Conservation (phyloP, 108 stramenopile genomes). For the Cyclostephanos tholiformis region DNA sequence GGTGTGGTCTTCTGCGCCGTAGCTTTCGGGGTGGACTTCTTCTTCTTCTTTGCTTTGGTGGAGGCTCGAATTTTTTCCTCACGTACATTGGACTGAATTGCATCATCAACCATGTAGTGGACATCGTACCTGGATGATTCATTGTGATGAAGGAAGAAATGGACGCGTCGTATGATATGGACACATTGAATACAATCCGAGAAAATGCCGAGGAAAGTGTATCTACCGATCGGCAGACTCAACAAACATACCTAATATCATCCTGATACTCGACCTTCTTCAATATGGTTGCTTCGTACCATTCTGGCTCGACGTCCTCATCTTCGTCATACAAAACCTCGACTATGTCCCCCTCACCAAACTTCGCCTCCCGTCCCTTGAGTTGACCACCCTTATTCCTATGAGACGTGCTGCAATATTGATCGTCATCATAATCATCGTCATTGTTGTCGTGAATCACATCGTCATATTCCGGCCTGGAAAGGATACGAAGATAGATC, state of each 20-base stretch:
- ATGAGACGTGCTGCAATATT: conserved; percentile 48
- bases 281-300: conserved; percentile 69
- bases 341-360: conserved; percentile 72
- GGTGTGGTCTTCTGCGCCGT: conserved; percentile 27
- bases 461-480: conserved; percentile 46
- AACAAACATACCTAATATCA: conserved; percentile 50
- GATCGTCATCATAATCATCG: conserved; percentile 51
- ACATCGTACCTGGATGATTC: conserved; percentile 59
- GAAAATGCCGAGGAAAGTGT: not conserved
- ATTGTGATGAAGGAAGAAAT: conserved; percentile 9
- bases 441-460: conserved; percentile 49
- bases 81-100: conserved; percentile 68
- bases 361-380: conserved; percentile 61
- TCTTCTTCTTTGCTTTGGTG: conserved; percentile 52
- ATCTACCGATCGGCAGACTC: not conserved
- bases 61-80: conserved; percentile 68
- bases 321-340: conserved; percentile 72
- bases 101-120: conserved; percentile 67
- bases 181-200: not conserved
- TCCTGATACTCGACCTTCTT: conserved; percentile 67
- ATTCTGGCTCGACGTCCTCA: conserved; percentile 51
- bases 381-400: conserved; percentile 66
- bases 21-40: conserved; percentile 28
- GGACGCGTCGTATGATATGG: conserved; percentile 9
- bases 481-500: too few species aligned